These are phyloP conservation scores for Azolla pinnata DNA, from an alignment of 75 land plant species.

Conservation along the genomic window DNA sequence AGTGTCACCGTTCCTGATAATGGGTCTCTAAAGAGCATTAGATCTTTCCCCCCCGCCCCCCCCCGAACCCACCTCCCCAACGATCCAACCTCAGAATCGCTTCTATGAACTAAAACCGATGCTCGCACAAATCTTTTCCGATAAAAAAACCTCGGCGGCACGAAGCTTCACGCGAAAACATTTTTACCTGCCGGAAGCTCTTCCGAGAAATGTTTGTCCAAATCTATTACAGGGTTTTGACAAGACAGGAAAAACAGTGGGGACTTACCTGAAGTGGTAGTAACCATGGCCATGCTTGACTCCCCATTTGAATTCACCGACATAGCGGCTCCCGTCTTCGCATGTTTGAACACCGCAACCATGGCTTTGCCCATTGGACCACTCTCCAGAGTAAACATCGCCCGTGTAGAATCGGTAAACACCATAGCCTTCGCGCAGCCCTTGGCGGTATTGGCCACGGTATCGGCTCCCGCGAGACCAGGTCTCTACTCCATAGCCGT, in stretches of 20 bases:
- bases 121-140: no score
- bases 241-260: no score
- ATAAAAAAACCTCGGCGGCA: no score
- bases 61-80: no score
- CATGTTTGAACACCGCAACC: constrained; percentile 71
- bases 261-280: constrained; percentile 70
- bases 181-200: no score
- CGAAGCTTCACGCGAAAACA: no score
- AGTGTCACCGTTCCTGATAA: constrained; percentile 67
- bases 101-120: no score
- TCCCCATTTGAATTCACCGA: constrained; percentile 73
- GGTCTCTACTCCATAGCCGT: constrained; percentile 73
- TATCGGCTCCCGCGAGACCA: constrained; percentile 74
- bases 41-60: no score
- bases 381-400: constrained; percentile 68
- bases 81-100: no score
- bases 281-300: constrained; percentile 71
- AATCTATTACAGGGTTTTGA: no score
- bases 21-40: no score
- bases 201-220: no score
- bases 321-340: constrained; percentile 68
- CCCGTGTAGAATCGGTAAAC: constrained; percentile 65
- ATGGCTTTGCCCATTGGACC: constrained; percentile 77
- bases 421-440: constrained; percentile 60
- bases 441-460: constrained; percentile 58